These are phyloP conservation scores for Pleurotus sapidus DNA, from an alignment of 768 basidiomycete genomes.

Conservation along the genomic window DNA sequence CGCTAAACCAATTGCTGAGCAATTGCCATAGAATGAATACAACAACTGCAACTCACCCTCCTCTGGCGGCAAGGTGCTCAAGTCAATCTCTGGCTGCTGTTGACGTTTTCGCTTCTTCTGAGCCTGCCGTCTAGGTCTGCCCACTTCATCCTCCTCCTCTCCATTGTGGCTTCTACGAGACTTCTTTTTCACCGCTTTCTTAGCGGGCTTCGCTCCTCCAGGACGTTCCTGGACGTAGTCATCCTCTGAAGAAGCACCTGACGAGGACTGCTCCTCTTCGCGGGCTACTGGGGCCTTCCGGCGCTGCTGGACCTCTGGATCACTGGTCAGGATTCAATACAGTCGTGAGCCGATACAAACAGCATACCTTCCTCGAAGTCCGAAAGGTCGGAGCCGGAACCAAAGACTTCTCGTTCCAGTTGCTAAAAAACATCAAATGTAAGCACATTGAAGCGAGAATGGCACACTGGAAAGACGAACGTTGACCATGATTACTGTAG, in stretches of 20 bases:
- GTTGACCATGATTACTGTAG: too few species aligned
- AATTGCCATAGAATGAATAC: not conserved
- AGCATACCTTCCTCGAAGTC: constrained; percentile 62
- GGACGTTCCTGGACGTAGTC: constrained; percentile 43
- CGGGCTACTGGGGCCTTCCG: constrained; percentile 27
- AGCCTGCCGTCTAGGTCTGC: constrained; percentile 28
- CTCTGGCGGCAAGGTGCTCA: constrained; percentile 70
- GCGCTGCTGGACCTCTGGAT: constrained; percentile 14
- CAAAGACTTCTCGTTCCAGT: constrained; percentile 69
- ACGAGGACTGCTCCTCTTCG: constrained; percentile 56
- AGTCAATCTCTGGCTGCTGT: constrained; percentile 59
- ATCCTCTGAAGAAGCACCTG: constrained; percentile 44
- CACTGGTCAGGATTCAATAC: not conserved
- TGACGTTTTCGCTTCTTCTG: constrained; percentile 57
- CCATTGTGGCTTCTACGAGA: constrained; percentile 15
- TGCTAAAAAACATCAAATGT: not conserved
- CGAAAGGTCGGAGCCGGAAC: constrained; percentile 82
- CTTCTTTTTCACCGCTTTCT: constrained; percentile 26
- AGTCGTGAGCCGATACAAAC: not conserved
- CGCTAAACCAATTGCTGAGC: constrained; percentile 37
- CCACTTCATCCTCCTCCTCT: constrained; percentile 24
- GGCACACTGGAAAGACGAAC: too few species aligned
- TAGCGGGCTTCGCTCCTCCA: constrained; percentile 17
- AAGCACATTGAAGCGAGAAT: too few species aligned
- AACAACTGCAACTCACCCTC: constrained; percentile 49